Conservation (phyloP, 805 yeast species). For the Sugiyamaella smithiae region DNA sequence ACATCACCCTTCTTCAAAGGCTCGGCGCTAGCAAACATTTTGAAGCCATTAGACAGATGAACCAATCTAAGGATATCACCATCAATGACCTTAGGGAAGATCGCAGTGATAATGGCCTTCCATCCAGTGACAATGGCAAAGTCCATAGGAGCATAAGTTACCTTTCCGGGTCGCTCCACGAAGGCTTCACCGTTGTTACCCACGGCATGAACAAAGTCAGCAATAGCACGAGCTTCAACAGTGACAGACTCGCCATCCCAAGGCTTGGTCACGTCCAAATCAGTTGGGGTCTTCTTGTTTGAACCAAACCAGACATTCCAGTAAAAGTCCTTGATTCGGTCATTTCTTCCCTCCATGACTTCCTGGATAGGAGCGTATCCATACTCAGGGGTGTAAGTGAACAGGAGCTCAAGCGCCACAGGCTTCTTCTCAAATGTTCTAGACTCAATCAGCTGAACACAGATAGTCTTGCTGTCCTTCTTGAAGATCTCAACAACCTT, state of each 20-base stretch:
- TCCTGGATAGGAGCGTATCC: conserved; percentile 97
- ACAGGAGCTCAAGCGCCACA: conserved; percentile 72
- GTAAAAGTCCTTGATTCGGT: conserved; percentile 91
- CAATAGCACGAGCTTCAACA: conserved; percentile 72
- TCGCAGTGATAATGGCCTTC: conserved; percentile 97
- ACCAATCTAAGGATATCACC: conserved; percentile 94
- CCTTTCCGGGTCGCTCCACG: conserved; percentile 75
- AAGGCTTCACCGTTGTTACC: conserved; percentile 97
- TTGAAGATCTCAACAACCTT: conserved; percentile 65
- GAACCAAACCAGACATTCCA: conserved; percentile 95
- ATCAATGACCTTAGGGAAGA: conserved; percentile 93
- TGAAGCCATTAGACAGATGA: conserved; percentile 91
- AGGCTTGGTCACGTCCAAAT: conserved; percentile 60
- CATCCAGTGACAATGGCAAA: conserved; percentile 98
- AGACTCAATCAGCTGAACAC: conserved; percentile 75
- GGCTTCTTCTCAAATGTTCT: conserved; percentile 79
- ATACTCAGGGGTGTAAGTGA: conserved; percentile 73
- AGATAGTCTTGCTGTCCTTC: conserved; percentile 51
- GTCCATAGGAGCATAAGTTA: conserved; percentile 94
- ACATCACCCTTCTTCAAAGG: conserved; percentile 87
- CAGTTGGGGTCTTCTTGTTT: conserved; percentile 46
- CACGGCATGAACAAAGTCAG: conserved; percentile 94
- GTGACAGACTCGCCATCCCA: conserved; percentile 68
- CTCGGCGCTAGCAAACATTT: conserved; percentile 86
- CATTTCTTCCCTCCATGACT: conserved; percentile 85